phyloP scores from a whole-genome alignment of 1,284 basidiomycete species.

The Sanghuangporus weigelae region DNA sequence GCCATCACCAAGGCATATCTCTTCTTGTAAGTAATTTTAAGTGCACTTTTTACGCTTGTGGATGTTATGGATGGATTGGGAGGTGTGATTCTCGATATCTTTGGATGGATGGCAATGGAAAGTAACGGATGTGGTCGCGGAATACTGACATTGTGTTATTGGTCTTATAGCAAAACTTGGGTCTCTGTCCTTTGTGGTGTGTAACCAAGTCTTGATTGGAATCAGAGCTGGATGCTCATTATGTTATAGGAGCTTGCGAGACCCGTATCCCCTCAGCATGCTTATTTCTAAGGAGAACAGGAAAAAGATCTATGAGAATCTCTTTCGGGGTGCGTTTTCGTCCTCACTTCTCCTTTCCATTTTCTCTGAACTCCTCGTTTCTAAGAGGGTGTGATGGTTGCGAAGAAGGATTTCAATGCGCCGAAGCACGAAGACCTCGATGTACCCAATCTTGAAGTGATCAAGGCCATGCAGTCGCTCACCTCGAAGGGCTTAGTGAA shows the following conservation, averaged over 20 bases:
- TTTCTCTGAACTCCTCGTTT: neutral
- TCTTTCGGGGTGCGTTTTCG: constrained; percentile 84
- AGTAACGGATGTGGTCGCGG: neutral
- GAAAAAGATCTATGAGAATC: constrained; percentile 90
- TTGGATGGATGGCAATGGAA: constrained; percentile 3
- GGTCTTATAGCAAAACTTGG: constrained; percentile 7
- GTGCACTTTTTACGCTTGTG: neutral
- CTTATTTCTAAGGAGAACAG: constrained; percentile 83
- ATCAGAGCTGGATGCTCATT: constrained; percentile 25
- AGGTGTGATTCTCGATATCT: neutral
- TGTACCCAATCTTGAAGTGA: constrained; percentile 96
- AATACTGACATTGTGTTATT: neutral
- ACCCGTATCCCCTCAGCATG: constrained; percentile 56
- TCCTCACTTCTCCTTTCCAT: neutral
- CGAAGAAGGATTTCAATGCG: constrained; percentile 98
- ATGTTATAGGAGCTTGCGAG: constrained; percentile 33
- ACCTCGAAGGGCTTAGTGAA: constrained; percentile 96
- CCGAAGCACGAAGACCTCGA: constrained; percentile 97
- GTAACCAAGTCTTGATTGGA: neutral
- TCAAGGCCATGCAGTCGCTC: constrained; percentile 98
- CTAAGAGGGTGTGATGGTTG: constrained; percentile 94
- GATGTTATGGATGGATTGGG: neutral
- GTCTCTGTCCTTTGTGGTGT: constrained; percentile 8
- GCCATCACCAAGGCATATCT: neutral
- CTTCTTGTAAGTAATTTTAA: neutral